Evolutionary conservation across 163 green algal genomes (phyloP).

Genomic region (Scenedesmus sp.): DNA sequence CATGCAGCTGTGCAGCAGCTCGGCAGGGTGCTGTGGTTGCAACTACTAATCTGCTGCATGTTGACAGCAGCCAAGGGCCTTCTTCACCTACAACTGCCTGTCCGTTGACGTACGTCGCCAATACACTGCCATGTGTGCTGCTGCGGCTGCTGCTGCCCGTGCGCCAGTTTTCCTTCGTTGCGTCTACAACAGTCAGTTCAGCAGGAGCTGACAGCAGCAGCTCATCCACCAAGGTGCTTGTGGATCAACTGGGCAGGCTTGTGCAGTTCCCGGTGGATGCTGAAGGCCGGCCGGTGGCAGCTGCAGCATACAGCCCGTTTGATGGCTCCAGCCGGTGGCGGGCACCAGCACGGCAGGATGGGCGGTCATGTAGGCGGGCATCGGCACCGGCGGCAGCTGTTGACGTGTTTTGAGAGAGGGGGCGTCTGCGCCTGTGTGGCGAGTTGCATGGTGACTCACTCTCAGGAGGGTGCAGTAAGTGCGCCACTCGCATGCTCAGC

Average conservation of each 20-base stretch:
- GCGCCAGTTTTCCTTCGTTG: slow-evolving; percentile 34
- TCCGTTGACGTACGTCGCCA: neutral
- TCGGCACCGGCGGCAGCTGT: neutral
- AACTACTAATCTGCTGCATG: too few relatives aligned
- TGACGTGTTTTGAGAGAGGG: neutral
- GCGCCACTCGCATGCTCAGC: too few relatives aligned
- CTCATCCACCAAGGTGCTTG: neutral
- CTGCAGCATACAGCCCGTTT: neutral
- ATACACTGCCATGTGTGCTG: neutral
- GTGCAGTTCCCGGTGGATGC: neutral
- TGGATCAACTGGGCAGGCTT: slow-evolving; percentile 33
- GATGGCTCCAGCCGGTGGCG: neutral
- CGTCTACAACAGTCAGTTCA: neutral
- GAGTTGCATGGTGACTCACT: too few relatives aligned
- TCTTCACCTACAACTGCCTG: too few relatives aligned
- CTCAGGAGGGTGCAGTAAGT: too few relatives aligned
- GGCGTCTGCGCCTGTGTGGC: too few relatives aligned
- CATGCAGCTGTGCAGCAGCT: too few relatives aligned
- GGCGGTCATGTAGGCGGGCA: neutral
- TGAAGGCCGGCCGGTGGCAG: neutral
- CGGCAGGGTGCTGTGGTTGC: too few relatives aligned
- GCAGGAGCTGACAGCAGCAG: neutral
- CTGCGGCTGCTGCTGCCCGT: slow-evolving; percentile 8
- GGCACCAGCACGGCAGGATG: neutral
- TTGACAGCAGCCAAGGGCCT: too few relatives aligned